Conservation (phyloP, 768 basidiomycete genomes). For the Gloeophyllum trabeum region DNA sequence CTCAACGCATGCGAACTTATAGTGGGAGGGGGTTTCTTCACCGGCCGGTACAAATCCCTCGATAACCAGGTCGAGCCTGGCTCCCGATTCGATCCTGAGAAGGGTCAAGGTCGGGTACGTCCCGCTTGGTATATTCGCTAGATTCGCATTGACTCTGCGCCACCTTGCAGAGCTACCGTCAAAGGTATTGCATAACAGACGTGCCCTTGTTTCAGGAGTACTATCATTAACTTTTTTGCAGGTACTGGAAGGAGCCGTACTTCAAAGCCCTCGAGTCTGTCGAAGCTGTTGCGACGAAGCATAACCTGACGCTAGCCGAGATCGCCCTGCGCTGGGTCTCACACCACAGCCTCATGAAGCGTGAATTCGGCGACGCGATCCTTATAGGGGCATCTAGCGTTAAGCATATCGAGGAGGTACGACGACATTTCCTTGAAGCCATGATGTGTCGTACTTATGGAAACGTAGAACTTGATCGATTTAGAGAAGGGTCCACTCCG, state of each 20-base stretch:
- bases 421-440: background rate
- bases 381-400: constrained; percentile 54
- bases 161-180: constrained; percentile 22
- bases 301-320: constrained; percentile 27
- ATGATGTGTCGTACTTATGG: background rate
- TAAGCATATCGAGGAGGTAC: constrained; percentile 42
- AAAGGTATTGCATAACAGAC: constrained; percentile 11
- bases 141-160: background rate
- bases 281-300: constrained; percentile 18
- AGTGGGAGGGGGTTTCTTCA: constrained; percentile 29
- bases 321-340: constrained; percentile 33
- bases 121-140: too few species aligned
- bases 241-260: constrained; percentile 19
- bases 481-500: constrained; percentile 48
- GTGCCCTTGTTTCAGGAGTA: too few species aligned
- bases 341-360: constrained; percentile 35
- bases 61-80: constrained; percentile 34
- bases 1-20: background rate
- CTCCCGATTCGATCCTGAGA: constrained; percentile 42
- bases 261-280: constrained; percentile 22
- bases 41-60: constrained; percentile 22
- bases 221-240: background rate
- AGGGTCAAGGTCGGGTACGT: constrained; percentile 32
- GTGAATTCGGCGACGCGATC: constrained; percentile 36
- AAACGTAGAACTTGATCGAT: constrained; percentile 33